Evolutionary conservation across 306 rosid genomes (phyloP).

Genomic region (Lathyrus aphaca): DNA sequence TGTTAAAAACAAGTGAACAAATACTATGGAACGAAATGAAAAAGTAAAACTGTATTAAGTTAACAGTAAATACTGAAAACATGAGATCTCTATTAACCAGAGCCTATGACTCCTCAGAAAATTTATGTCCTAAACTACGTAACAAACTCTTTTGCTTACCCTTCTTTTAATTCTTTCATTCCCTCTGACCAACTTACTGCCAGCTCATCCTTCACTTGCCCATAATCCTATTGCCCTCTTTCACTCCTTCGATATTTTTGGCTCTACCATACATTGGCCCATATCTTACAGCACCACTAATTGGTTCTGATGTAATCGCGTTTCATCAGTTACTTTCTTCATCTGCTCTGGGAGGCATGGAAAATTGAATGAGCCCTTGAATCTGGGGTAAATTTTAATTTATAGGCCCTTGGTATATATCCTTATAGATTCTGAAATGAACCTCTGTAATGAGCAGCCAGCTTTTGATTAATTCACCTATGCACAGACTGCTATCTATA

Average conservation of each 20-base stretch:
- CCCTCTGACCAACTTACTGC: neutral
- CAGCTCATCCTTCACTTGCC: neutral
- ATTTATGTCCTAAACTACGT: neutral
- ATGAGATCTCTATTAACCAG: conserved; percentile 1
- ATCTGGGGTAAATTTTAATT: neutral
- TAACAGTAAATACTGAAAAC: neutral
- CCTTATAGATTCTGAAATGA: neutral
- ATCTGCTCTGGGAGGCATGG: neutral
- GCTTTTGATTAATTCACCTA: neutral
- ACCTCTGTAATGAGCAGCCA: neutral
- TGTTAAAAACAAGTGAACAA: neutral
- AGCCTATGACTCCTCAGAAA: conserved; percentile 8
- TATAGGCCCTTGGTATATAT: neutral
- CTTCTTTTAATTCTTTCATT: neutral
- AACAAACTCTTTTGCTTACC: neutral
- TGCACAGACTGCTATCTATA: neutral
- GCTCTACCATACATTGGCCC: neutral
- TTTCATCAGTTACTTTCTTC: neutral
- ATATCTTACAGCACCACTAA: neutral
- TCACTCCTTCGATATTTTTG: neutral
- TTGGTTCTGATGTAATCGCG: neutral
- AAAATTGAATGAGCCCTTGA: conserved; percentile 2
- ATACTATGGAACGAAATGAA: neutral
- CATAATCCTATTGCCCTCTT: neutral
- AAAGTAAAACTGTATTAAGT: conserved; percentile 5